Evolutionary conservation across 1,139 yeast genomes (phyloP), one percentile per base, ranked within the genome.

Genomic region (Petasospora fabianii): DNA sequence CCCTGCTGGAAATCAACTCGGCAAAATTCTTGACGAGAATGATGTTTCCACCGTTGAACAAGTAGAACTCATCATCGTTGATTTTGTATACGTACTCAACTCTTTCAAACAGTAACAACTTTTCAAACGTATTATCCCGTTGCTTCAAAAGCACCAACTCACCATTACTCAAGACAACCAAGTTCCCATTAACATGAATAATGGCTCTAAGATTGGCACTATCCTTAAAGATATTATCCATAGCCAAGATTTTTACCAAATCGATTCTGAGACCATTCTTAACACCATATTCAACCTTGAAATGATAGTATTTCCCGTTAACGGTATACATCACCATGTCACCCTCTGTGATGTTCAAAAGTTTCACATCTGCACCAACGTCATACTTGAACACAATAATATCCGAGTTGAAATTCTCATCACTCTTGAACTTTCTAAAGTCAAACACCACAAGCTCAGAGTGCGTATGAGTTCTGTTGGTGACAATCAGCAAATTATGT

Each of bases 151-250:
- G 57, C 6, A 56, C 43, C 17, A 65, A 43, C 24, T 63, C 62
- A 13, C 64, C 59, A 27, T 56, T 56, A 10, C 58, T 44, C 15
- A 63, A 48, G 3, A 62, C 42, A 22, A 65, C 39, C 10, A 64
- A 30, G 41, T 64, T 65, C 8, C 15, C 27, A 3, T 28, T 29
- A 13, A 50, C 39, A 50, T 54, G 51, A 41, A 49, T 30, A 6
- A 49, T 18, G 15, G 41, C 34, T 27, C 49, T 51, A 13, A 64
- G 29, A 11, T 46, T 38, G 24, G 28, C 29, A 8, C 19, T 20
- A 8, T 29, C 32, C 14, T 38, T 39, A 24, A 43, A 50, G 27
- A 47, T 35, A 32, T 44, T 49, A n/a, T 44, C 47, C 32, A 55
- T 39, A 19, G 49, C 41, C 10, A 50, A 28, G 8, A 51, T 44